Percentiles rank a stretch among this genome's conserved stretches.
These are phyloP conservation scores for Colletotrichum sp. DNA, from an alignment of 2,329 filamentous ascomycete species.

Conservation along the genomic window DNA sequence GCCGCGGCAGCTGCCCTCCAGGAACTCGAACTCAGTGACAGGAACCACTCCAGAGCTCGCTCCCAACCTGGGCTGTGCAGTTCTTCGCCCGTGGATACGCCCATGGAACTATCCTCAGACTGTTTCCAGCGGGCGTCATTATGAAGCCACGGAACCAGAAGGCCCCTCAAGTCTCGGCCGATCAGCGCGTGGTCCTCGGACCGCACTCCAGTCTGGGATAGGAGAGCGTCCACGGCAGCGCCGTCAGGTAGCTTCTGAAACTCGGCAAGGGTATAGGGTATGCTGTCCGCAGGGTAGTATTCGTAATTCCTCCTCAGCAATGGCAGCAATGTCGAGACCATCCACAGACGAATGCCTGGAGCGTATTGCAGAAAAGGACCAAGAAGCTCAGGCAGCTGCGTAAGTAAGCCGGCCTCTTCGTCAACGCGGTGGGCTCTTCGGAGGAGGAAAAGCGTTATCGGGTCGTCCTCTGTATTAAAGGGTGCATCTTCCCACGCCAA, in stretches of 20 bases:
- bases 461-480: conserved; percentile 54
- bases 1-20: conserved; percentile 68
- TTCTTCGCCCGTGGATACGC: conserved; percentile 21
- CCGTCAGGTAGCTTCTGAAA: conserved; percentile 68
- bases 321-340: conserved; percentile 72
- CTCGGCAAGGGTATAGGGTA: conserved; percentile 60
- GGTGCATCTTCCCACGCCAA: conserved; percentile 56
- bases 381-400: conserved; percentile 71
- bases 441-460: conserved; percentile 68
- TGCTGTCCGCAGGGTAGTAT: conserved; percentile 64
- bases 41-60: conserved; percentile 71
- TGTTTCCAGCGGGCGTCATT: conserved; percentile 62
- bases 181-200: conserved; percentile 46
- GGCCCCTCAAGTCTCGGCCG: conserved; percentile 69
- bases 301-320: conserved; percentile 72
- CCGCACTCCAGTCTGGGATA: conserved; percentile 58
- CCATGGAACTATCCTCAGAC: conserved; percentile 3
- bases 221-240: conserved; percentile 64
- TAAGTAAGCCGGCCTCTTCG: conserved; percentile 72
- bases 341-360: conserved; percentile 69
- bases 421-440: conserved; percentile 74
- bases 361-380: conserved; percentile 70
- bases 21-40: conserved; percentile 60
- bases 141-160: conserved; percentile 78
- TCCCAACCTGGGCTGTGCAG: conserved; percentile 69